These are phyloP conservation scores for Fusarium veterinarium DNA, from an alignment of 2,329 filamentous ascomycete genomes.

Conservation along the genomic window DNA sequence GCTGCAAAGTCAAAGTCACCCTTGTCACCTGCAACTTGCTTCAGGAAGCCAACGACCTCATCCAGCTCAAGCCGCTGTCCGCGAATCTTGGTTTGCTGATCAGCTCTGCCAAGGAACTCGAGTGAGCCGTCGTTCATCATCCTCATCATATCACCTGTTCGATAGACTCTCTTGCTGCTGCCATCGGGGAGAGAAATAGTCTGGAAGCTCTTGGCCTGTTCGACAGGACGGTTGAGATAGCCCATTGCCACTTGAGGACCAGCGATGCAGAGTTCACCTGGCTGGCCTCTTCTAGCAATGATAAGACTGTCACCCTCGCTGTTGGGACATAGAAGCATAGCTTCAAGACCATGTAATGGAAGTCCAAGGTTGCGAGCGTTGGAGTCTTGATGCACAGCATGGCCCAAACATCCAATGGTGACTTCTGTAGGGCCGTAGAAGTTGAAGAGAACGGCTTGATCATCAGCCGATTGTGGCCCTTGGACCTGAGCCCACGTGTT, in stretches of 20 bases:
- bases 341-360: slow-evolving; percentile 8
- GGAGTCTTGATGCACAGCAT: slow-evolving; percentile 8
- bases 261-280: slow-evolving; percentile 22
- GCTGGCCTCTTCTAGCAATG: background rate
- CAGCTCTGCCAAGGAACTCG: slow-evolving; percentile 15
- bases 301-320: accelerated
- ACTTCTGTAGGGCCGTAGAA: slow-evolving; percentile 28
- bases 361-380: slow-evolving; percentile 28
- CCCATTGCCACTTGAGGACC: slow-evolving; percentile 25
- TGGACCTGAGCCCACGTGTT: background rate
- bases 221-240: slow-evolving; percentile 8
- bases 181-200: background rate
- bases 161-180: background rate
- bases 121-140: slow-evolving; percentile 26
- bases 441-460: slow-evolving; percentile 8
- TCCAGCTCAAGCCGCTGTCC: slow-evolving; percentile 23
- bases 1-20: slow-evolving; percentile 18
- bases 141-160: slow-evolving; percentile 30
- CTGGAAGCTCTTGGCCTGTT: slow-evolving; percentile 23
- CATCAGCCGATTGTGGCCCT: accelerated
- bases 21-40: background rate
- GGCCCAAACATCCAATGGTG: slow-evolving; percentile 19
- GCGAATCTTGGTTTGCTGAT: slow-evolving; percentile 29
- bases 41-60: slow-evolving; percentile 21
- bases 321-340: background rate